Percentiles rank a stretch among this genome's conserved stretches.
These are phyloP conservation scores for Lentinula lateritia DNA, from an alignment of 768 basidiomycete species.

Conservation along the genomic window DNA sequence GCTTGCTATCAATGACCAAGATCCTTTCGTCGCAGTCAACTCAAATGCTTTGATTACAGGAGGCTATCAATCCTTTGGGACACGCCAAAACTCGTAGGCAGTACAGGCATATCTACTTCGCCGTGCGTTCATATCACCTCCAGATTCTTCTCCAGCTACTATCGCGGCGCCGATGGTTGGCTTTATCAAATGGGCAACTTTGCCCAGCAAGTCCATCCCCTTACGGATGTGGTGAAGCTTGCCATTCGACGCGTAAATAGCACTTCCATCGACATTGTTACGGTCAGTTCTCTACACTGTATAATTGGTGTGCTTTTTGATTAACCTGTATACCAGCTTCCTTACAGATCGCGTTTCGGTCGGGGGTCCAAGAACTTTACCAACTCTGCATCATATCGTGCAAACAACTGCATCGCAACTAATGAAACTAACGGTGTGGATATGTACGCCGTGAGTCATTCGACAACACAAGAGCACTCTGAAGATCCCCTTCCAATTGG, in stretches of 20 bases:
- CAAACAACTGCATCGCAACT: slow-evolving; percentile 47
- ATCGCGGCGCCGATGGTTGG: slow-evolving; percentile 30
- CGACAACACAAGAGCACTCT: slow-evolving; percentile 1
- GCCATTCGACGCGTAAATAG: slow-evolving; percentile 38
- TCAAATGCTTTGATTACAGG: slow-evolving; percentile 46
- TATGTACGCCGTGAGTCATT: slow-evolving; percentile 21
- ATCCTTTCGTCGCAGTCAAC: slow-evolving; percentile 47
- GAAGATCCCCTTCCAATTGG: slow-evolving; percentile 19
- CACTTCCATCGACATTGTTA: slow-evolving; percentile 34
- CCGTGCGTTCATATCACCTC: neutral
- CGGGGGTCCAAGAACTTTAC: slow-evolving; percentile 40
- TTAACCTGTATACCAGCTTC: slow-evolving; percentile 29
- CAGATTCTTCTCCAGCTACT: slow-evolving; percentile 45
- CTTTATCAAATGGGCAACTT: slow-evolving; percentile 46
- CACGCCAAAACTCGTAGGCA: slow-evolving; percentile 42
- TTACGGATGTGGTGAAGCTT: slow-evolving; percentile 41
- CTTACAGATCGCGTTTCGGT: slow-evolving; percentile 52
- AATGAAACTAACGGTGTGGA: slow-evolving; percentile 43
- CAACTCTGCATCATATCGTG: slow-evolving; percentile 40
- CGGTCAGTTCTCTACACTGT: slow-evolving; percentile 24
- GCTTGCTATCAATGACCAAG: slow-evolving; percentile 42
- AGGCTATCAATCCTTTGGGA: slow-evolving; percentile 45
- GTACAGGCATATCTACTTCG: neutral
- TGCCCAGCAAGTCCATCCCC: slow-evolving; percentile 47
- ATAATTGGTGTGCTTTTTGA: neutral